Percentiles rank a stretch among this genome's conserved stretches.
Conservation (phyloP, 176 grass and related monocot genomes). For the Oropetium thomaeum region DNA sequence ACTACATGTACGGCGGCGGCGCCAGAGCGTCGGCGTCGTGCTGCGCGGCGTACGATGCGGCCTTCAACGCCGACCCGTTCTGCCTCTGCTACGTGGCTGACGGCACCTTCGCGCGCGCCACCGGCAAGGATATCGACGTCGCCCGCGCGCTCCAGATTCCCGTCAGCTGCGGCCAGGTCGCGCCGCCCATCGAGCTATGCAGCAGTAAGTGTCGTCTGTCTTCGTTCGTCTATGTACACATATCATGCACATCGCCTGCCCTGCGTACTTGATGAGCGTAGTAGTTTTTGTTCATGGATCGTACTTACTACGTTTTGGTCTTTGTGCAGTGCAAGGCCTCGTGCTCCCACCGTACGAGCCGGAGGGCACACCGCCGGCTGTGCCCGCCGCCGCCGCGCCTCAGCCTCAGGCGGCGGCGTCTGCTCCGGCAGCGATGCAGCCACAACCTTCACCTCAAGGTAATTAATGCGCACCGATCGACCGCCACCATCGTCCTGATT, state of each 20-base stretch:
- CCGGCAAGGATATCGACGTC: constrained; percentile 33
- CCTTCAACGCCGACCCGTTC: constrained; percentile 32
- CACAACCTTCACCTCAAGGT: constrained; percentile 36
- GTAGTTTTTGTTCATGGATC: not conserved
- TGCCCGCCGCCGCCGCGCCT: not conserved
- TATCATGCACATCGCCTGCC: too few relatives aligned
- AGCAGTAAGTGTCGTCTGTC: not conserved
- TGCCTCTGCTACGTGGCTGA: constrained; percentile 59
- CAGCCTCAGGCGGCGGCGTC: not conserved
- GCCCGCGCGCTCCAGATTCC: constrained; percentile 39
- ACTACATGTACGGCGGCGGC: constrained; percentile 33
- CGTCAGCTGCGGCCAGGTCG: constrained; percentile 31
- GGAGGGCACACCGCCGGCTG: not conserved
- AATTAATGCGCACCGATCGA: not conserved
- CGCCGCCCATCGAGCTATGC: constrained; percentile 46
- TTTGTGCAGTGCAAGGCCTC: constrained; percentile 24
- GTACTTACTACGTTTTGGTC: too few relatives aligned
- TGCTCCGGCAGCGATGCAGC: not conserved
- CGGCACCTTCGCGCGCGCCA: constrained; percentile 38
- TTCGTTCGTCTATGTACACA: too few relatives aligned
- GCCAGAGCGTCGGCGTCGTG: constrained; percentile 11
- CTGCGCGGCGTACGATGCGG: constrained; percentile 35
- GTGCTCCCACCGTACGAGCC: constrained; percentile 40
- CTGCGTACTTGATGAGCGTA: not conserved
- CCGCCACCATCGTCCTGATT: too few relatives aligned